phyloP scores from a whole-genome alignment of 108 stramenopile species.

The Asterionellopsis glacialis region DNA sequence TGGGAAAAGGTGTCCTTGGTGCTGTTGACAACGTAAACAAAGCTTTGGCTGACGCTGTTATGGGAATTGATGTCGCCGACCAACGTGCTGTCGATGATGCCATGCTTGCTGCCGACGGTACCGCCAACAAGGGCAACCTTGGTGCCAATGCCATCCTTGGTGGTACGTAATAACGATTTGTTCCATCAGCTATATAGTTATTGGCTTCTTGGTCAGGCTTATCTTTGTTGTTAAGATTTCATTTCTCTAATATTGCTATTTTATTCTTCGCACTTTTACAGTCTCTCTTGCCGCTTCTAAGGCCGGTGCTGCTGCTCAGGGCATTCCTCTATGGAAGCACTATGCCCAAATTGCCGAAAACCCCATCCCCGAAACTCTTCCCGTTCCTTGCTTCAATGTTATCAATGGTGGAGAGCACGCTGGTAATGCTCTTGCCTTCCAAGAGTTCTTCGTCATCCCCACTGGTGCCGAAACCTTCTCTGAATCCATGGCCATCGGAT shows the following conservation, averaged over 20 bases:
- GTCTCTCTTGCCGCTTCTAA: conserved; percentile 96
- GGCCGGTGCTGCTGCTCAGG: conserved; percentile 94
- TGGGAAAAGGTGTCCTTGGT: conserved; percentile 95
- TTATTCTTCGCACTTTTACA: conserved; percentile 17
- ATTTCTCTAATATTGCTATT: background rate
- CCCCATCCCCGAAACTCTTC: conserved; percentile 85
- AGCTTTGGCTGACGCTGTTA: conserved; percentile 83
- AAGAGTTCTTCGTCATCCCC: conserved; percentile 99
- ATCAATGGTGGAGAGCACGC: conserved; percentile 99
- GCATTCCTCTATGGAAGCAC: conserved; percentile 99
- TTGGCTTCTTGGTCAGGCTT: background rate
- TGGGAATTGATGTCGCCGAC: conserved; percentile 91
- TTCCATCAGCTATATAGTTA: background rate
- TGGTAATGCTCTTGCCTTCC: conserved; percentile 98
- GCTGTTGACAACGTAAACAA: conserved; percentile 96
- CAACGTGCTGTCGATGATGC: conserved; percentile 91
- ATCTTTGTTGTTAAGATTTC: background rate
- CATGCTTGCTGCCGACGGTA: conserved; percentile 92
- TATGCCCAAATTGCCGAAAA: conserved; percentile 98
- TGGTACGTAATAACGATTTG: conserved; percentile 43
- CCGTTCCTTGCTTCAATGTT: conserved; percentile 99
- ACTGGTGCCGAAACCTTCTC: conserved; percentile 91
- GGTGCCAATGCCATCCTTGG: conserved; percentile 99
- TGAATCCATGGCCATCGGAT: conserved; percentile 97
- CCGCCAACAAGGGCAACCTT: conserved; percentile 93